Evolutionary conservation across 2,329 filamentous ascomycete genomes (phyloP).

Genomic region (Penicillium sumatraense): DNA sequence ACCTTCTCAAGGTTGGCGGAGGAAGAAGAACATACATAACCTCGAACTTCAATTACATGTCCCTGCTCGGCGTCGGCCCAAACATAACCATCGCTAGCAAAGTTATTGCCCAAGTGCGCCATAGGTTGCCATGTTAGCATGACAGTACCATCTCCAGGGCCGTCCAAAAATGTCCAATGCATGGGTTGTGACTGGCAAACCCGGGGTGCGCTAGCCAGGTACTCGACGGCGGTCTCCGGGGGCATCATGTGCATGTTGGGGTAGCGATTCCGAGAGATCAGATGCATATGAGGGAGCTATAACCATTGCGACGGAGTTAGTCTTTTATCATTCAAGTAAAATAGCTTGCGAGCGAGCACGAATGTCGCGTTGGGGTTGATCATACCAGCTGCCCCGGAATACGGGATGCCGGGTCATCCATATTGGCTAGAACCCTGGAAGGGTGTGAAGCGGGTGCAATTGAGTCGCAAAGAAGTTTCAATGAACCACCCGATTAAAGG

Average conservation of each 20-base stretch:
- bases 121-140: conserved; percentile 88
- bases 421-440: conserved; percentile 33
- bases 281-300: conserved; percentile 85
- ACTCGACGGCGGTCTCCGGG: conserved; percentile 77
- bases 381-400: conserved; percentile 52
- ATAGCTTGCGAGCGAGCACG: not conserved
- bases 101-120: conserved; percentile 70
- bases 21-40: conserved; percentile 59
- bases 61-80: conserved; percentile 83
- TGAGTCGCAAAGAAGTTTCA: conserved; percentile 14
- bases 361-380: conserved; percentile 16
- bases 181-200: conserved; percentile 84
- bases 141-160: conserved; percentile 78
- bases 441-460: conserved; percentile 13
- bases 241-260: conserved; percentile 73
- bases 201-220: conserved; percentile 80
- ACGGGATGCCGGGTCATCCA: conserved; percentile 53
- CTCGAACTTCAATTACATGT: conserved; percentile 73
- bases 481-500: conserved; percentile 2
- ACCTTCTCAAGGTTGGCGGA: not conserved
- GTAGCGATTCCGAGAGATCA: conserved; percentile 83
- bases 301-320: conserved; percentile 16
- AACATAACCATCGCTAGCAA: conserved; percentile 88
- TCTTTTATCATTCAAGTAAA: not conserved
- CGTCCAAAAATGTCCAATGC: conserved; percentile 89